Percentiles rank a stretch among this genome's conserved stretches.
These are phyloP conservation scores for grape (Vitis vinifera) DNA, from an alignment of 164 flowering plant species.

Conservation along the genomic window ASM3070453v1 NC_081820.1:22739501-22740000, in stretches of 20 bases:
- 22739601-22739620: conserved; percentile 79
- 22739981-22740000: no score
- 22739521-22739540: conserved; percentile 72
- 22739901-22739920: no score
- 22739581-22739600: conserved; percentile 76
- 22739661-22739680: conserved; percentile 58
- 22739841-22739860: neutral
- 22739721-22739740: conserved; percentile 39
- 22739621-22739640: conserved; percentile 85
- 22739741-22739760: conserved; percentile 72
- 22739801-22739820: conserved; percentile 37
- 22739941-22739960: no score
- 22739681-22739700: conserved; percentile 54
- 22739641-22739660: conserved; percentile 88
- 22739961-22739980: no score
- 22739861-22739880: neutral
- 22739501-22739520: conserved; percentile 10
- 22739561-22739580: conserved; percentile 79
- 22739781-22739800: conserved; percentile 49
- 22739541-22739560: conserved; percentile 70
- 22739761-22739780: conserved; percentile 57
- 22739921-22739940: no score
- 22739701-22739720: conserved; percentile 77
- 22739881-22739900: no score
- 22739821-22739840: conserved; percentile 37